Percentiles rank a stretch among this genome's conserved stretches.
These are phyloP conservation scores for Corrigiola litoralis DNA, from an alignment of 179 eudicot genomes.

Conservation along the genomic window DNA sequence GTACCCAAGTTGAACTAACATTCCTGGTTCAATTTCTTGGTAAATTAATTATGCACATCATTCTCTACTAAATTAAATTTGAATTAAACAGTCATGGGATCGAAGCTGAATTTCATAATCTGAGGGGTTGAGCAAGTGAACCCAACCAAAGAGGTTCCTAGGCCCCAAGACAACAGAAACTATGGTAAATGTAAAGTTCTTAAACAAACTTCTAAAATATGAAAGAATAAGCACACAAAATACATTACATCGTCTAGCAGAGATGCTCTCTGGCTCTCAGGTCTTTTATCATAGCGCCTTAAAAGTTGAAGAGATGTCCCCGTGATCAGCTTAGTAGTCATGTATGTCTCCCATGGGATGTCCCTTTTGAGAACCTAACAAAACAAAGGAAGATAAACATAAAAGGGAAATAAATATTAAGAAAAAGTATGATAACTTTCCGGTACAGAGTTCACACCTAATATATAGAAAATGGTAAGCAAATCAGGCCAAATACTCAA, in stretches of 20 bases:
- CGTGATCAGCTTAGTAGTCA: conserved; percentile 84
- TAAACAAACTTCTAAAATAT: not conserved
- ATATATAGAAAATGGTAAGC: not conserved
- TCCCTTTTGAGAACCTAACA: conserved; percentile 77
- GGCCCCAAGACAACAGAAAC: too few species aligned
- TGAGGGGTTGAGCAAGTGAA: too few species aligned
- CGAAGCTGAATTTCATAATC: too few species aligned
- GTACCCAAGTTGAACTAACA: too few species aligned
- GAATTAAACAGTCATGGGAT: not conserved
- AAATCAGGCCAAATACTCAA: not conserved
- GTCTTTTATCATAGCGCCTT: conserved; percentile 79
- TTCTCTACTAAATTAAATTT: not conserved
- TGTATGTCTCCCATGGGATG: conserved; percentile 99
- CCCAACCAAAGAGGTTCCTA: too few species aligned
- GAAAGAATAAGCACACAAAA: not conserved
- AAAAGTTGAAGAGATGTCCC: conserved; percentile 89
- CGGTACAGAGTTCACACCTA: conserved; percentile 4
- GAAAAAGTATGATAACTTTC: too few species aligned
- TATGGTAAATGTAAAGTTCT: not conserved
- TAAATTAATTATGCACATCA: too few species aligned
- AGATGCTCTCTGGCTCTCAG: conserved; percentile 69
- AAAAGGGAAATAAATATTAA: not conserved
- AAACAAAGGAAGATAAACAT: conserved; percentile 12
- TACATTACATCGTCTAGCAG: conserved; percentile 78
- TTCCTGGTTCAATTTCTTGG: too few species aligned